Evolutionary conservation across 495 filamentous ascomycete genomes (phyloP), one percentile per base, ranked within the genome.

Genomic region (Hypoxylon lenormandii): DNA sequence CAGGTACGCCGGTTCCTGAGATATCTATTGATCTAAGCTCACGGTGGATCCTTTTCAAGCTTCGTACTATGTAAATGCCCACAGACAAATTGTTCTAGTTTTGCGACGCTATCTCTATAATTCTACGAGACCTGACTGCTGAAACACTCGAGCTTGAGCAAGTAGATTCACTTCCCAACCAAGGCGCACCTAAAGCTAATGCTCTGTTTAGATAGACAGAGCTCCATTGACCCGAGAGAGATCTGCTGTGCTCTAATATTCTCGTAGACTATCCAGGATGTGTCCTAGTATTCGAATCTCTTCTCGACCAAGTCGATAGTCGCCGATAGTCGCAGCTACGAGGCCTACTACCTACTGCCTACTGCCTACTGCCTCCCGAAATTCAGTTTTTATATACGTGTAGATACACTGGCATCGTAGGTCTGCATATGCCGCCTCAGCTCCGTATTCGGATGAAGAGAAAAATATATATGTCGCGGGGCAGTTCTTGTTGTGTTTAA

Each of bases 301-400:
- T 33, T 22, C 52, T 51, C 61, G 57, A 56, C 67, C 38, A 52
- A 19, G 48, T 66, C 67, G 67, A 49, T 70, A 70, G 61, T 52
- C 45, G 60, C 36, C 67, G 67, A 49, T 66, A 70, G 56, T 52
- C 45, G 60, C 36, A 51, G 50, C 51, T 42, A 36, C 26, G 49
- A 51, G 37, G 19, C 30, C 23, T 23, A 22, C 42, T 46, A 11
- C 30, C 30, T 8, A 33, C 30, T 33, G 18, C 50, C 45, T 8
- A 22, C 42, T 46, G 7, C 30, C 30, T 8, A 33, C 30, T 33
- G 18, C 50, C 45, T 8, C n/a, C 45, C 19, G 0, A 26, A 26
- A 26, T n/a, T 48, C 26, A 8, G 42, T 10, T 12, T 37, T 16
- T 8, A n/a, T 37, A 21, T 26, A 23, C 30, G 18, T 38, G 8